Conservation (phyloP, 1,284 basidiomycete genomes). For the Athelia sp. region DNA sequence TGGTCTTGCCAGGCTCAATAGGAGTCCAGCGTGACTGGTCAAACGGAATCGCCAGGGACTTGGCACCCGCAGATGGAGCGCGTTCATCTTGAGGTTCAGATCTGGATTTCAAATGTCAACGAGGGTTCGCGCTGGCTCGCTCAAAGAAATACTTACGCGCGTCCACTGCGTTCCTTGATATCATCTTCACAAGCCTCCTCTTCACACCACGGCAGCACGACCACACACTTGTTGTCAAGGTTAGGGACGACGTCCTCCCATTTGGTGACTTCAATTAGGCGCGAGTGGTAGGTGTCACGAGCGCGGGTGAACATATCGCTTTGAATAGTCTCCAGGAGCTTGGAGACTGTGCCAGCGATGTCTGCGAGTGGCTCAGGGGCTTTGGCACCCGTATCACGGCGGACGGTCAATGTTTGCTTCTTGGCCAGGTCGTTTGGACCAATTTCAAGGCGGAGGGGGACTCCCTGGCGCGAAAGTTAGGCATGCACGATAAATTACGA, state of each 20-base stretch:
- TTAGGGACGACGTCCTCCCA: constrained; percentile 94
- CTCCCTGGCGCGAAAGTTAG: constrained; percentile 58
- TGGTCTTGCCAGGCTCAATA: constrained; percentile 76
- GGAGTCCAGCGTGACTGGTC: constrained; percentile 81
- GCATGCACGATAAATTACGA: neutral
- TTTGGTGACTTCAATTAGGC: constrained; percentile 69
- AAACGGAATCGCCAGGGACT: constrained; percentile 96
- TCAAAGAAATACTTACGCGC: constrained; percentile 57
- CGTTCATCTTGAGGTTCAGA: constrained; percentile 87
- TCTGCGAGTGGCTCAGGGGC: constrained; percentile 65
- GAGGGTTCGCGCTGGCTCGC: constrained; percentile 9
- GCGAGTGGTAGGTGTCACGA: constrained; percentile 70
- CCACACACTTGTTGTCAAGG: constrained; percentile 85
- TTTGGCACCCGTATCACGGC: constrained; percentile 86
- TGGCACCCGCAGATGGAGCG: constrained; percentile 97
- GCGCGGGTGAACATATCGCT: constrained; percentile 84
- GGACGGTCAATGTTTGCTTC: constrained; percentile 79
- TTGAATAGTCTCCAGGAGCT: constrained; percentile 85
- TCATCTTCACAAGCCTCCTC: constrained; percentile 92
- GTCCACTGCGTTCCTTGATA: constrained; percentile 92
- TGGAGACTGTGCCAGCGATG: constrained; percentile 54
- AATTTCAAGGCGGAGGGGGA: constrained; percentile 94
- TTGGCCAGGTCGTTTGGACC: constrained; percentile 92
- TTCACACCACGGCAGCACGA: constrained; percentile 97
- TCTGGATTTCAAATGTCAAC: constrained; percentile 30